phyloP scores from a whole-genome alignment of 441 rosid species.

The Adansonia rubrostipa region DNA sequence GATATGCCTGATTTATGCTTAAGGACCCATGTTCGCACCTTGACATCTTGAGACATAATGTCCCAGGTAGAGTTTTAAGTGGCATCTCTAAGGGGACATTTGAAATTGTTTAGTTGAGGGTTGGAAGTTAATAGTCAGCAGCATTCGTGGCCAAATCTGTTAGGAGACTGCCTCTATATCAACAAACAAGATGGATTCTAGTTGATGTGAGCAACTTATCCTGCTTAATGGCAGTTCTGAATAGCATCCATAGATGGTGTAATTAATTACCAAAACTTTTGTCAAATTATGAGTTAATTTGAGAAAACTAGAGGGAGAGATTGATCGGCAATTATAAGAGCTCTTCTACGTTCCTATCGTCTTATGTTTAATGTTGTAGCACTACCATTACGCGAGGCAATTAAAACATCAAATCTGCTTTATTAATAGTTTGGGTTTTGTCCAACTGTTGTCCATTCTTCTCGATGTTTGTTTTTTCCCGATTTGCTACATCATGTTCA shows the following conservation, averaged over 20 bases:
- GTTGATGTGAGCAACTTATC: constrained; percentile 27
- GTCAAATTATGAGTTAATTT: background rate
- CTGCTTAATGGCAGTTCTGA: background rate
- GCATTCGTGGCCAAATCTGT: constrained; percentile 32
- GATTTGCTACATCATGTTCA: constrained; percentile 2
- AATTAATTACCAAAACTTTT: background rate
- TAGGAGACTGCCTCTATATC: constrained; percentile 36
- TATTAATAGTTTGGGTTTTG: constrained; percentile 10
- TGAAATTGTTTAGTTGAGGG: constrained; percentile 30
- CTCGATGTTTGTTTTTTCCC: background rate
- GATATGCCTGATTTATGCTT: constrained; percentile 12
- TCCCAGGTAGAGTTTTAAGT: constrained; percentile 32
- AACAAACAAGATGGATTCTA: constrained; percentile 19
- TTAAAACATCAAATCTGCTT: background rate
- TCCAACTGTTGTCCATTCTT: background rate
- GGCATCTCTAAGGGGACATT: constrained; percentile 41
- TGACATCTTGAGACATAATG: constrained; percentile 32
- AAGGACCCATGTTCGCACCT: constrained; percentile 23
- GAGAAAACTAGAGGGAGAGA: background rate
- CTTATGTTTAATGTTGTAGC: background rate
- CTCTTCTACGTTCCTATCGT: background rate
- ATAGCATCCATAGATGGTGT: background rate
- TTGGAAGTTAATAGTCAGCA: constrained; percentile 37
- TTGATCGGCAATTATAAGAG: background rate
- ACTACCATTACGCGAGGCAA: background rate